Conservation (phyloP, 805 yeast species). For the Sugiyamaella marilandica region DNA sequence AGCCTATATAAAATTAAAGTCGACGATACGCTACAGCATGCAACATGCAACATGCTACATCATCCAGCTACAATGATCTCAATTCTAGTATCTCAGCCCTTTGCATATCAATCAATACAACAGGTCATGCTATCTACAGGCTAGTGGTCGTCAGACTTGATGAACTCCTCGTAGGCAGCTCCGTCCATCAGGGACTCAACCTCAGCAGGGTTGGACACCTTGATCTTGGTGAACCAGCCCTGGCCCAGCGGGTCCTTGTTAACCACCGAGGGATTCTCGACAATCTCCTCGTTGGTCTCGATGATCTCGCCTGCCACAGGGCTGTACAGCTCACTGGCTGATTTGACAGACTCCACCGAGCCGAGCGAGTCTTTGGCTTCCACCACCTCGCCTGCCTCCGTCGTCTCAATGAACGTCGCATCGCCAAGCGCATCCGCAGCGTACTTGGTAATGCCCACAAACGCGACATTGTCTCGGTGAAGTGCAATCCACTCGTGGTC, state of each 20-base stretch:
- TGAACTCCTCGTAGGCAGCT: conserved; percentile 32
- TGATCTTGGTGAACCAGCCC: conserved; percentile 86
- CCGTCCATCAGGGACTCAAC: conserved; percentile 28
- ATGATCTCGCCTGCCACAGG: conserved; percentile 77
- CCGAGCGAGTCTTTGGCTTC: conserved; percentile 81
- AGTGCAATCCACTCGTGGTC: conserved; percentile 96
- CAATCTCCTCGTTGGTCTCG: conserved; percentile 65
- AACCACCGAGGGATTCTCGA: conserved; percentile 68
- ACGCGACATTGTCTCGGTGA: conserved; percentile 70
- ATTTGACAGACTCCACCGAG: conserved; percentile 90
- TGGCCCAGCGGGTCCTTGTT: conserved; percentile 89
- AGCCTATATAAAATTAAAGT: too few relatives aligned
- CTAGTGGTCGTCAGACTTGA: conserved; percentile 20
- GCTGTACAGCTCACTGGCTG: conserved; percentile 87
- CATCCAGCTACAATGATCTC: too few relatives aligned
- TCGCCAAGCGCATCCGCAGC: conserved; percentile 97
- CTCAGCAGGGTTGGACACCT: conserved; percentile 42
- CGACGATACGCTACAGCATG: too few relatives aligned
- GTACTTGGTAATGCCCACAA: conserved; percentile 86
- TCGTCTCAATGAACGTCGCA: conserved; percentile 89
- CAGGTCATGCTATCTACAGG: not conserved
- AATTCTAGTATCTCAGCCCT: too few relatives aligned
- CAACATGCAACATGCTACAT: too few relatives aligned
- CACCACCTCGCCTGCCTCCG: conserved; percentile 60
- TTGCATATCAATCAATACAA: too few relatives aligned